Base-by-base conservation (phyloP, 768 basidiomycete genomes). In the Megacollybia marginata region DNA sequence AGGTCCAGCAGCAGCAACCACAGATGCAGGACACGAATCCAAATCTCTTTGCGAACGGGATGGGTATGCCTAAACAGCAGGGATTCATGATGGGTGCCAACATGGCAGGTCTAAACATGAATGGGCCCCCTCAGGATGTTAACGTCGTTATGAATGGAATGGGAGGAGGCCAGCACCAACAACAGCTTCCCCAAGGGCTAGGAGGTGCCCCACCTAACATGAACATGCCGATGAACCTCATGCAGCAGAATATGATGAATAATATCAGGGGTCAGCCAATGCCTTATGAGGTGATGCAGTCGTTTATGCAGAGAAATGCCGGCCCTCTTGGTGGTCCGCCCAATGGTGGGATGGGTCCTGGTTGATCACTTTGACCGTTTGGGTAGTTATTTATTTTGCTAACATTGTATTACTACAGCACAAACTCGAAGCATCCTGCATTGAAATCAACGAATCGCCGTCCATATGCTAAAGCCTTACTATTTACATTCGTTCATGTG, bases 281-380 rank as follows among this genome's bases (percentile, higher is more conserved):
- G 44, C 70, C 65, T 55, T 61, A 54, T 9, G 71, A 73, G 53
- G 69, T 74, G 69, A 28, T 74, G 56, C 72, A 73, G 59, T 74
- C 73, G 19, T 74, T 73, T 52, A 72, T 73, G 65, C 69, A 71
- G 46, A 62, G 71, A 15, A 69, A 48, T 48, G 64, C 56, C 32
- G 68, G 23, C 4, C 23, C 23, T 28, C 23, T 28, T 28, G 23
- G 23, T 28, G 23, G 23, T 28, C 23, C 23, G 6, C 23, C 23
- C 23, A 28, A 28, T 28, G 23, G 23, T 28, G 23, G 23, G 6
- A 28, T 28, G 23, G 23, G 23, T 28, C 23, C 6, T 28, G 23
- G 23, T 28, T 28, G 23, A 28, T 28, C 23, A 6, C 23, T 28
- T n/a, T 28, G 23, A 6, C 23, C 23, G 23, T 28, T 28, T 28